A percentile compares a stretch with the other conserved stretches of the same genome.
These are phyloP conservation scores for Solanum arcanum DNA, from an alignment of 257 asterid genomes.

Conservation along the genomic window DNA sequence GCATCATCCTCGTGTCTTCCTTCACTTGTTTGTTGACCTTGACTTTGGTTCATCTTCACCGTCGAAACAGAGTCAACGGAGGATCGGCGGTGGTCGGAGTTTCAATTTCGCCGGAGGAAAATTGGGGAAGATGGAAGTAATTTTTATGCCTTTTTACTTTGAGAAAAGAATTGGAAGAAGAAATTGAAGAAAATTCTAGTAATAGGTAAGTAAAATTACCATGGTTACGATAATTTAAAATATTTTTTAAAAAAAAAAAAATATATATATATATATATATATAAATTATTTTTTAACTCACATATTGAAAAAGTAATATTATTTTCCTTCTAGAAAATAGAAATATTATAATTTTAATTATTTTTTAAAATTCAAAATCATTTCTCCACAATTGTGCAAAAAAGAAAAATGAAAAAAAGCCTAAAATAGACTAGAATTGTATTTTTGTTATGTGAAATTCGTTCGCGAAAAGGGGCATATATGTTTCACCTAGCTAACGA, in stretches of 20 bases:
- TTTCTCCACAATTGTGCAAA: not conserved
- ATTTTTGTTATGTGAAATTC: not conserved
- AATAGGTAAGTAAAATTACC: too few species aligned
- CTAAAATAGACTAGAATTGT: not conserved
- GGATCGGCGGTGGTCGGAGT: not conserved
- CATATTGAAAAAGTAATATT: not conserved
- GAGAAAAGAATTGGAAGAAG: not conserved
- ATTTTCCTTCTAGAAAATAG: not conserved
- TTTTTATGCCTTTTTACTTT: not conserved
- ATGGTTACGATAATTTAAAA: too few species aligned
- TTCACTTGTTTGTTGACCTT: constrained; percentile 51
- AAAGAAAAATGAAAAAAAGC: not conserved
- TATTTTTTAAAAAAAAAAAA: too few species aligned
- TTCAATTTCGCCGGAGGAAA: not conserved
- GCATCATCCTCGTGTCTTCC: constrained; percentile 85
- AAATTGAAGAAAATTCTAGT: not conserved
- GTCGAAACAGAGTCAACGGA: not conserved
- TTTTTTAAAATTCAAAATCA: not conserved
- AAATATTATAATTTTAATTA: too few species aligned
- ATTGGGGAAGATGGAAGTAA: not conserved
- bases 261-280: too few species aligned
- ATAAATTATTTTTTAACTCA: too few species aligned
- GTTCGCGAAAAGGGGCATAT: not conserved
- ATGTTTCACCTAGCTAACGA: not conserved
- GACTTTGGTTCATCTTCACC: constrained; percentile 9